These are phyloP conservation scores for Aspergillus sp. DNA, from an alignment of 2,329 filamentous ascomycete species.

Conservation along the genomic window DNA sequence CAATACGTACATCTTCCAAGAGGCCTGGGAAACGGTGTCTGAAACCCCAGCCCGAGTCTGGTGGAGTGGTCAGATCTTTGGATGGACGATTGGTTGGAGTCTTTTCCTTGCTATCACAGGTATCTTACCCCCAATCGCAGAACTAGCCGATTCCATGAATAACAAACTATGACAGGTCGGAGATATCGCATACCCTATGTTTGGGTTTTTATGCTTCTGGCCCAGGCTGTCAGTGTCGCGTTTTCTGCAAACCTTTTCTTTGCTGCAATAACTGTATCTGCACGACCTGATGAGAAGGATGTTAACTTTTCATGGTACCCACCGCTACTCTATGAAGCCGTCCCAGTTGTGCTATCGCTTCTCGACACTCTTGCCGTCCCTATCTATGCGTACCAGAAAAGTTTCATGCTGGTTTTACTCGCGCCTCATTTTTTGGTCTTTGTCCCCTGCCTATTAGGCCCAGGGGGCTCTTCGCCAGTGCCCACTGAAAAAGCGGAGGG, in stretches of 20 bases:
- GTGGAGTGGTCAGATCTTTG: conserved; percentile 63
- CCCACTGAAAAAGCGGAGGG: background rate
- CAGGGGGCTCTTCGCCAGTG: background rate
- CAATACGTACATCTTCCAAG: conserved; percentile 53
- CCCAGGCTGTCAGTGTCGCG: conserved; percentile 60
- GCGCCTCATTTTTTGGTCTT: conserved; percentile 26
- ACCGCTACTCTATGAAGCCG: conserved; percentile 9
- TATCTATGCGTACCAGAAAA: conserved; percentile 16
- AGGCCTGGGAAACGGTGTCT: conserved; percentile 56
- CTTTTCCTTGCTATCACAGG: conserved; percentile 61
- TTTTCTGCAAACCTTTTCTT: conserved; percentile 65
- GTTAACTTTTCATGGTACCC: background rate
- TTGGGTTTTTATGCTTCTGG: conserved; percentile 59
- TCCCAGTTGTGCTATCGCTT: conserved; percentile 16
- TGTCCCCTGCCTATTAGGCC: conserved; percentile 5
- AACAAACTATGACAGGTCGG: conserved; percentile 35
- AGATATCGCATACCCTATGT: conserved; percentile 57
- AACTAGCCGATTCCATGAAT: background rate
- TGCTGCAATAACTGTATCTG: conserved; percentile 20
- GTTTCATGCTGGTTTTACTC: conserved; percentile 25
- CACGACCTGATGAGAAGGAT: background rate
- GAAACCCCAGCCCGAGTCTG: conserved; percentile 58
- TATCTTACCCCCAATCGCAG: conserved; percentile 7
- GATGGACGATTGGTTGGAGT: conserved; percentile 56
- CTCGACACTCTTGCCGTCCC: conserved; percentile 20